Percentiles rank a stretch among this genome's conserved stretches.
Conservation (phyloP, 1,284 basidiomycete species). For the Cerrena zonata region DNA sequence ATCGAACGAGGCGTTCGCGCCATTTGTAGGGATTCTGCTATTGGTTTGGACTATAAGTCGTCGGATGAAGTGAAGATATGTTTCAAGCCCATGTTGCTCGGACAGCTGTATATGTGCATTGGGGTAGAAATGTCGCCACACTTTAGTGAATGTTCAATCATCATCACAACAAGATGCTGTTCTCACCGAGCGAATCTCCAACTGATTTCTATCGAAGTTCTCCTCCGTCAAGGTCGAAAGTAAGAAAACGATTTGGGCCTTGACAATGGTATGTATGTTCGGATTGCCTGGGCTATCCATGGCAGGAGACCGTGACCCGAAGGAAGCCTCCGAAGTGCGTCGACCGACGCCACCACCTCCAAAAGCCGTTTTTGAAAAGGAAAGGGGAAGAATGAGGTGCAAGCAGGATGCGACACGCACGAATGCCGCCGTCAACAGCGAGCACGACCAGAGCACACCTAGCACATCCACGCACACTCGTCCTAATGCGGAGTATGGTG, state of each 20-base stretch:
- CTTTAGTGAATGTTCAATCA: background rate
- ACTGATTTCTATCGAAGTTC: slow-evolving; percentile 85
- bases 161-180: slow-evolving; percentile 18
- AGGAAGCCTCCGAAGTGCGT: slow-evolving; percentile 74
- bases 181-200: slow-evolving; percentile 86
- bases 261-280: slow-evolving; percentile 70
- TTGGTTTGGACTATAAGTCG: slow-evolving; percentile 85
- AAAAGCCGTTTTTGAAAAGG: slow-evolving; percentile 64
- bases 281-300: slow-evolving; percentile 64
- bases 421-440: slow-evolving; percentile 30
- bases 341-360: slow-evolving; percentile 63
- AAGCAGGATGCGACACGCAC: slow-evolving; percentile 20
- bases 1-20: slow-evolving; percentile 55
- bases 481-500: slow-evolving; percentile 17
- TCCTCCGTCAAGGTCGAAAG: slow-evolving; percentile 91
- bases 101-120: slow-evolving; percentile 57
- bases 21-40: slow-evolving; percentile 52
- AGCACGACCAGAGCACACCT: slow-evolving; percentile 29
- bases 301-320: slow-evolving; percentile 48
- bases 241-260: slow-evolving; percentile 88
- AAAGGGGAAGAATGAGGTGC: slow-evolving; percentile 27
- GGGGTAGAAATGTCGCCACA: slow-evolving; percentile 5
- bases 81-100: slow-evolving; percentile 90
- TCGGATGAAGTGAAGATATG: slow-evolving; percentile 91
- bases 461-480: slow-evolving; percentile 22